A percentile compares a stretch with the other conserved stretches of the same genome.
Evolutionary conservation across 495 filamentous ascomycete species (phyloP).

Genomic region (Daldinia caldariorum): DNA sequence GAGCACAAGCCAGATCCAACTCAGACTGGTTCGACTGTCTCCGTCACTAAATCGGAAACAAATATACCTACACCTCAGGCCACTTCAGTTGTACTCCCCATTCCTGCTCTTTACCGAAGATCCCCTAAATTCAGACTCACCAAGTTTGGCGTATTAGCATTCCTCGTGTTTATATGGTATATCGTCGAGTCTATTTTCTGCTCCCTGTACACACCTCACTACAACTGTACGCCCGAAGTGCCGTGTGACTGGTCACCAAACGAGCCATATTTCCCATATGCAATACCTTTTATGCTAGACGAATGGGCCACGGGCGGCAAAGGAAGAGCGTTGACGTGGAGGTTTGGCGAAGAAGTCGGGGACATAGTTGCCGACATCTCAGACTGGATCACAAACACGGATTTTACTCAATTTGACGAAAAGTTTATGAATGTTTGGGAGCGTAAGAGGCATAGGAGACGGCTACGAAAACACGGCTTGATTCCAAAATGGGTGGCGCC

Average conservation of each 20-base stretch:
- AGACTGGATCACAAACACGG: constrained; percentile 53
- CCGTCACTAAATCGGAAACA: constrained; percentile 15
- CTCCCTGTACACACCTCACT: constrained; percentile 65
- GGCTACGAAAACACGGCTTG: constrained; percentile 54
- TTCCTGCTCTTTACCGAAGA: constrained; percentile 68
- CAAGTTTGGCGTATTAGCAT: constrained; percentile 61
- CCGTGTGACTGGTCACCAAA: constrained; percentile 59
- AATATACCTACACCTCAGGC: constrained; percentile 34
- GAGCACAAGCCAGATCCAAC: constrained; percentile 43
- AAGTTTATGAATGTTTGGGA: constrained; percentile 47
- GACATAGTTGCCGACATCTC: constrained; percentile 55
- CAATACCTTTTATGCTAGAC: constrained; percentile 65
- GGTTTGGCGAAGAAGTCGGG: constrained; percentile 48
- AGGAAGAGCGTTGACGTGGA: constrained; percentile 47
- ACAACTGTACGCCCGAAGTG: constrained; percentile 56
- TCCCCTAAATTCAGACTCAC: constrained; percentile 63
- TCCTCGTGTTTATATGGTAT: constrained; percentile 65
- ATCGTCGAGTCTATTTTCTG: constrained; percentile 69
- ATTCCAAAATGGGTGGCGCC: constrained; percentile 44
- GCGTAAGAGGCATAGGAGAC: constrained; percentile 51
- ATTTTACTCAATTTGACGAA: constrained; percentile 51
- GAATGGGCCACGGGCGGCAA: constrained; percentile 61
- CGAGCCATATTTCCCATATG: constrained; percentile 63
- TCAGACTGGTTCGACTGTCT: constrained; percentile 10
- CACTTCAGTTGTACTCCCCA: constrained; percentile 57